phyloP scores from a whole-genome alignment of 2,329 filamentous ascomycete genomes.

The Hypoxylon sp. region DNA sequence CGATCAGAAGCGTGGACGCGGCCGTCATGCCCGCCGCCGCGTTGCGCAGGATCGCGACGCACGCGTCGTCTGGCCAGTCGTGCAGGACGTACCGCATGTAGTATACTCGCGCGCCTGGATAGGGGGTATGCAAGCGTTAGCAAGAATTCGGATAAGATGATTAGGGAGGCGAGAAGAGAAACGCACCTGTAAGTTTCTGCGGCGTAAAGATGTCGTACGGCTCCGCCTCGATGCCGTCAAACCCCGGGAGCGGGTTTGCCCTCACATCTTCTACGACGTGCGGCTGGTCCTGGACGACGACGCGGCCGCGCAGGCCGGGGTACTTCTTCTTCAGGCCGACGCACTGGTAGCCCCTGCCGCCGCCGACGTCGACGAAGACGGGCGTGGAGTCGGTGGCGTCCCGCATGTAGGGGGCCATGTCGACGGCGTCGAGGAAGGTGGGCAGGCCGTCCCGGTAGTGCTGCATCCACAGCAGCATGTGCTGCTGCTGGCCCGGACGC shows the following conservation, averaged over 20 bases:
- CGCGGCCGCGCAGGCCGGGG: conserved; percentile 6
- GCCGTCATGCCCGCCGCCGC: conserved; percentile 21
- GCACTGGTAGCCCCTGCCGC: conserved; percentile 1
- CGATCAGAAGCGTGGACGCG: conserved; percentile 16
- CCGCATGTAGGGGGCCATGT: not conserved
- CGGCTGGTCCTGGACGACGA: conserved; percentile 14
- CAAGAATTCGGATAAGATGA: not conserved
- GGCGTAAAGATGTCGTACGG: conserved; percentile 16
- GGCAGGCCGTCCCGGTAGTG: conserved; percentile 3
- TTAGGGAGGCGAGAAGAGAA: no score
- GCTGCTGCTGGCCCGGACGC: not conserved
- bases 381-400: conserved; percentile 1
- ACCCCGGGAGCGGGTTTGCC: not conserved
- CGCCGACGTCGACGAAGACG: conserved; percentile 17
- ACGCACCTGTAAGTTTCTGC: conserved; percentile 12
- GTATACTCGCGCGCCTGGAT: not conserved
- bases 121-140: no score
- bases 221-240: conserved; percentile 5
- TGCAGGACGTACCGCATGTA: conserved; percentile 34
- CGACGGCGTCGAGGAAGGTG: conserved; percentile 9
- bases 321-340: conserved; percentile 9
- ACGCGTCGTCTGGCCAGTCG: conserved; percentile 20
- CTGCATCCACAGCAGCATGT: not conserved
- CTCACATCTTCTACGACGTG: conserved; percentile 1
- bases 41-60: conserved; percentile 18